A percentile compares a stretch with the other conserved stretches of the same genome.
Conservation (phyloP, 306 rosid species). For the Inga oerstediana region DNA sequence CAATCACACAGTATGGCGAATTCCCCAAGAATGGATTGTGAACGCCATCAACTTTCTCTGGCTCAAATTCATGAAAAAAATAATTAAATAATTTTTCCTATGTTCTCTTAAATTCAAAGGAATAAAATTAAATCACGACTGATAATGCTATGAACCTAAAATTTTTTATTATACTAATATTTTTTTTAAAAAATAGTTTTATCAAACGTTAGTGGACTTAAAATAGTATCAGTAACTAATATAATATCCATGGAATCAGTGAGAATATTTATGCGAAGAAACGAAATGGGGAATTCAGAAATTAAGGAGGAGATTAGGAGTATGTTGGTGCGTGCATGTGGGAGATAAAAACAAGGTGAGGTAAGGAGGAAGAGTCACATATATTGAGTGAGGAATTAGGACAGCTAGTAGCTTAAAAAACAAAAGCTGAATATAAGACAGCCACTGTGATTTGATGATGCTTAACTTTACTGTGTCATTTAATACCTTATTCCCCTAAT, state of each 20-base stretch:
- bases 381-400: too few species aligned
- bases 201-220: neutral
- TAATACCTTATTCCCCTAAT: neutral
- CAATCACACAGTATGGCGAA: neutral
- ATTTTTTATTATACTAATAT: neutral
- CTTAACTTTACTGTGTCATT: neutral
- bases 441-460: neutral
- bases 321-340: neutral
- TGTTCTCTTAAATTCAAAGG: neutral
- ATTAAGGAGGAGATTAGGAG: neutral
- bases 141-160: neutral
- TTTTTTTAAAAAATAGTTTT: too few species aligned
- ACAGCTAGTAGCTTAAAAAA: neutral
- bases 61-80: neutral
- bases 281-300: neutral
- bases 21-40: too few species aligned
- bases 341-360: neutral
- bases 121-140: neutral
- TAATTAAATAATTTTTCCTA: too few species aligned
- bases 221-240: neutral
- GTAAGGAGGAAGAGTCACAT: neutral
- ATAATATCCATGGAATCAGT: neutral
- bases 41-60: too few species aligned
- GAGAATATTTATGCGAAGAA: neutral
- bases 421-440: neutral